phyloP scores from a whole-genome alignment of 2,329 filamentous ascomycete genomes.

The Mariannaea elegans region DNA sequence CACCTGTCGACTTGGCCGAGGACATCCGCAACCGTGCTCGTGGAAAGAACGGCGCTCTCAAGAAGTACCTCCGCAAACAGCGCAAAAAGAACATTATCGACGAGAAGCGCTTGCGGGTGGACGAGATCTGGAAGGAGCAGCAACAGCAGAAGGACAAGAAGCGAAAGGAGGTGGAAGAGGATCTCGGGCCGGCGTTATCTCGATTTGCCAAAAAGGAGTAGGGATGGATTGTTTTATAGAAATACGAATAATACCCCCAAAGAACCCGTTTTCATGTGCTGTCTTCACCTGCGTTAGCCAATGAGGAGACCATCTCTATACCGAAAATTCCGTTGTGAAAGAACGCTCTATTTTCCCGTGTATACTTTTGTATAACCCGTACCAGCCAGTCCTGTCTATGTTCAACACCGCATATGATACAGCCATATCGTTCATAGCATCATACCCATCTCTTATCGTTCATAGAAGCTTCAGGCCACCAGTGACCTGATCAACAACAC shows the following conservation, averaged over 20 bases:
- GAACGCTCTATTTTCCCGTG: slow-evolving; percentile 17
- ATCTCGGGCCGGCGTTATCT: slow-evolving; percentile 85
- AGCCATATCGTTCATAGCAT: slow-evolving; percentile 1
- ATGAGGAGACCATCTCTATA: neutral
- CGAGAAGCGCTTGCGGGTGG: slow-evolving; percentile 87
- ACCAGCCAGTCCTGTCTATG: slow-evolving; percentile 14
- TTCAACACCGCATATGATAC: slow-evolving; percentile 13
- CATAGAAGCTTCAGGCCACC: slow-evolving; percentile 85
- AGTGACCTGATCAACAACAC: slow-evolving; percentile 85
- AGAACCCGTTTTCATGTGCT: neutral
- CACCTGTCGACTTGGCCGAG: slow-evolving; percentile 64
- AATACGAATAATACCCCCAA: slow-evolving; percentile 40
- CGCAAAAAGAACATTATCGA: slow-evolving; percentile 94
- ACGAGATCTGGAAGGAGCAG: slow-evolving; percentile 81
- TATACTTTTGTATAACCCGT: slow-evolving; percentile 19
- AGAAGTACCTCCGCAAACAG: slow-evolving; percentile 92
- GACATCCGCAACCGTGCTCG: slow-evolving; percentile 80
- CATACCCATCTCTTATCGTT: slow-evolving; percentile 25
- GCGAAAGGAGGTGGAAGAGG: slow-evolving; percentile 70
- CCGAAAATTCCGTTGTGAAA: slow-evolving; percentile 3
- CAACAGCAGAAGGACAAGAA: slow-evolving; percentile 72
- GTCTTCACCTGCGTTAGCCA: neutral
- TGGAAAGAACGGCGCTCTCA: slow-evolving; percentile 88
- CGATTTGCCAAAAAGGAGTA: slow-evolving; percentile 81
- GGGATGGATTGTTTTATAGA: slow-evolving; percentile 26